Percentiles rank a stretch among this genome's conserved stretches.
Conservation (phyloP, 179 eudicot species). For the Patellifolia procumbens region DNA sequence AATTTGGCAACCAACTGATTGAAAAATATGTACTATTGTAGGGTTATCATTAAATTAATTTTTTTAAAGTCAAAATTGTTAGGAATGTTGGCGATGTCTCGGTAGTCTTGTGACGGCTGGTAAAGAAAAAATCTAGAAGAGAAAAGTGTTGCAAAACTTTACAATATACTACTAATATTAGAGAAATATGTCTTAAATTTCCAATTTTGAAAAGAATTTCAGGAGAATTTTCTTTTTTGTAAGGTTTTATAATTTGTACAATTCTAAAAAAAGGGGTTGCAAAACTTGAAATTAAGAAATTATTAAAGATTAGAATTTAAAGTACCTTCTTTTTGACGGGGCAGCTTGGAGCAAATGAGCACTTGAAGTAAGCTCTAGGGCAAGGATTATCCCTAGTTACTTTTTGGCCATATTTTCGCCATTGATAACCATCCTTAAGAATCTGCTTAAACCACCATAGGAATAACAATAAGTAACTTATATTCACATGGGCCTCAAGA, state of each 20-base stretch:
- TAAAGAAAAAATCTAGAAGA: too few relatives aligned
- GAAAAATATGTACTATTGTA: conserved; percentile 3
- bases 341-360: conserved; percentile 91
- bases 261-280: too few relatives aligned
- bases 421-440: conserved; percentile 84
- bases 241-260: too few relatives aligned
- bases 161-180: too few relatives aligned
- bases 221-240: too few relatives aligned
- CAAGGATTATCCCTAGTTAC: conserved; percentile 90
- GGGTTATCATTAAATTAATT: not conserved
- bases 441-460: conserved; percentile 35
- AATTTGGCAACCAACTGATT: conserved; percentile 28
- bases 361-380: conserved; percentile 96
- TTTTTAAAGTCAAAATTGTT: conserved; percentile 13
- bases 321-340: conserved; percentile 97
- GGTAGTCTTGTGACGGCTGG: not conserved
- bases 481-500: too few relatives aligned
- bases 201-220: too few relatives aligned
- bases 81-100: not conserved
- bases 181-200: too few relatives aligned
- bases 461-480: not conserved
- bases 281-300: too few relatives aligned
- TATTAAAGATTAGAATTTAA: not conserved
- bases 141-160: too few relatives aligned
- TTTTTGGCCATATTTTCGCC: conserved; percentile 94